These are phyloP conservation scores for Arthrobotrys entomopaga DNA, from an alignment of 2,329 filamentous ascomycete genomes.

Conservation along the genomic window DNA sequence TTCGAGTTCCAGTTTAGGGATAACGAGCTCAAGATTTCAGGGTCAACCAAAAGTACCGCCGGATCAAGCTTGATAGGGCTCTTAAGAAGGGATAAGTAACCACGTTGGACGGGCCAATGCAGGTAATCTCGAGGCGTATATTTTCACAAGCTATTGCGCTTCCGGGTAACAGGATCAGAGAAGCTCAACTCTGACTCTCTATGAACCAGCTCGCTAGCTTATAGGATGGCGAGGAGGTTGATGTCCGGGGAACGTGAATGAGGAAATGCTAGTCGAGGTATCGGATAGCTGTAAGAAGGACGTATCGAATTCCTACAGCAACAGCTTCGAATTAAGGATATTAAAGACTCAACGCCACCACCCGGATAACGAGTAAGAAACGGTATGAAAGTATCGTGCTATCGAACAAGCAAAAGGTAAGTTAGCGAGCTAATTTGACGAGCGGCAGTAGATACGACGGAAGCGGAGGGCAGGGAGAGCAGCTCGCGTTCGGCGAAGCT, in stretches of 20 bases:
- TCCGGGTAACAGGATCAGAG: conserved; percentile 11
- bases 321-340: neutral
- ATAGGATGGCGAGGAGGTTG: too few species aligned
- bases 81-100: neutral
- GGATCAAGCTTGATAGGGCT: conserved; percentile 4
- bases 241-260: too few species aligned
- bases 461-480: neutral
- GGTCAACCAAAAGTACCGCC: conserved; percentile 23
- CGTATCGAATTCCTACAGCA: neutral
- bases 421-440: neutral
- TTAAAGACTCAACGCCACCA: conserved; percentile 30
- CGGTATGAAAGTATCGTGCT: conserved; percentile 41
- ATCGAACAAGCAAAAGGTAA: conserved; percentile 1
- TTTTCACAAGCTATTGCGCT: conserved; percentile 24
- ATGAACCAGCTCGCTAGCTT: too few species aligned
- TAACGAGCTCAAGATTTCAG: conserved; percentile 47
- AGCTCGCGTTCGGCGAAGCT: neutral
- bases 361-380: conserved; percentile 36
- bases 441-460: neutral
- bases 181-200: too few species aligned
- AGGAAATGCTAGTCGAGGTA: too few species aligned
- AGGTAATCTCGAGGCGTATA: neutral
- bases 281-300: too few species aligned
- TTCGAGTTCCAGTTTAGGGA: conserved; percentile 55
- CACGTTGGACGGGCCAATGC: neutral